Evolutionary conservation across 352 stramenopile genomes (phyloP), one percentile per base, ranked within the genome.

Genomic region (Pythium aristosporum): DNA sequence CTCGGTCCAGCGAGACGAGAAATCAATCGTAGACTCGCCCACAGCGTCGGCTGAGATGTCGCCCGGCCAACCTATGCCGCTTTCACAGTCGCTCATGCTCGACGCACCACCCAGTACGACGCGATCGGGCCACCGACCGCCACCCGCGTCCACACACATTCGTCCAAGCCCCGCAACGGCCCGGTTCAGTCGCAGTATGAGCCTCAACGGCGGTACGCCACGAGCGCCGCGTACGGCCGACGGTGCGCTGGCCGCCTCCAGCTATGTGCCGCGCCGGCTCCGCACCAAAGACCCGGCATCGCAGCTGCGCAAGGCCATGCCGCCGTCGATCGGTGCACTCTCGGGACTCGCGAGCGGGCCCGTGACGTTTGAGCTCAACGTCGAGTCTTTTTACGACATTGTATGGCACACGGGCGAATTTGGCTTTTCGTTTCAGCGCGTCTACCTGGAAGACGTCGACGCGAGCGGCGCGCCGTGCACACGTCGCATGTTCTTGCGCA

Each of bases 401-500:
- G 71, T 71, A 57, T 91, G 82, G 82, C 76, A 66, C 37, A 74
- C 58, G 2, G 82, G 82, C 25, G 82, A 91, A 61, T 91, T 91
- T 65, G 82, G 79, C 5, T 91, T 88, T 46, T 91, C 82, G 20
- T 79, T 91, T 44, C 82, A 91, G 64, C 79, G 78, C 32, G 76
- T 91, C 5, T 89, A 88, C 71, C 63, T 79, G 3, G 77, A 82
- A 10, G 71, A 80, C 28, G 73, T 75, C 28, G 61, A 80, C 37
- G 79, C 75, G 23, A 66, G 74, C 43, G 72, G 47, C 18, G 39
- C 39, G 5, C 52, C 57, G 13, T 36, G 12, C 37, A 39, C 30
- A 20, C 57, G 65, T 12, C 66, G 47, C 5, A 75, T 89, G 53
- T 91, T 81, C 46, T 63, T 91, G 61, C 79, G 82, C 8, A 89